Evolutionary conservation across 768 basidiomycete species (phyloP).

Genomic region (Termitomyces sp.): DNA sequence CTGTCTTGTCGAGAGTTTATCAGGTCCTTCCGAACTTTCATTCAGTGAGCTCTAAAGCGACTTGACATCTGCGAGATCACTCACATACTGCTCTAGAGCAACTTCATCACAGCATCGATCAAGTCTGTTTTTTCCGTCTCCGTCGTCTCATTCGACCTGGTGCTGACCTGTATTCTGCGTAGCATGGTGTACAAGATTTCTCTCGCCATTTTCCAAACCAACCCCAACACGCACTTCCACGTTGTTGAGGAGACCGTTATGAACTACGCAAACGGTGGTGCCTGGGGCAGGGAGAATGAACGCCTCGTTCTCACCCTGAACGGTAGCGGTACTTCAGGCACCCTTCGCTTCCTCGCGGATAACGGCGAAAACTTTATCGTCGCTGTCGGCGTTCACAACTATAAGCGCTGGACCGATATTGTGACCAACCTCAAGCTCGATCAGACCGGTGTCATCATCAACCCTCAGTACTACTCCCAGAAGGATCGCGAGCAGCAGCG

Average conservation of each 20-base stretch:
- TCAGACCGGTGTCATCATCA: constrained; percentile 25
- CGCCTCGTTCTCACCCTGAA: constrained; percentile 29
- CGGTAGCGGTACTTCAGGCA: constrained; percentile 39
- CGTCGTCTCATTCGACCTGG: not conserved
- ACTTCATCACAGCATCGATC: not conserved
- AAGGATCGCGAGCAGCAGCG: constrained; percentile 3
- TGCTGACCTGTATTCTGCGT: not conserved
- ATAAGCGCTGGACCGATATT: constrained; percentile 38
- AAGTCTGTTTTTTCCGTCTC: not conserved
- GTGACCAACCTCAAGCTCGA: constrained; percentile 27
- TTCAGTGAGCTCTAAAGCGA: not conserved
- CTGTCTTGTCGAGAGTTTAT: not conserved
- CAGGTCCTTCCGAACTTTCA: not conserved
- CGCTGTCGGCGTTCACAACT: constrained; percentile 38
- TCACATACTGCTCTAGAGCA: not conserved
- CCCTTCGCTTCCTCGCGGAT: constrained; percentile 14
- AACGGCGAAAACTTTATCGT: constrained; percentile 31
- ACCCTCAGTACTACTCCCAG: constrained; percentile 27
- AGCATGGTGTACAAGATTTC: not conserved
- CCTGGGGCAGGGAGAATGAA: constrained; percentile 26
- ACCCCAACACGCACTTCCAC: constrained; percentile 18
- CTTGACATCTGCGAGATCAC: not conserved
- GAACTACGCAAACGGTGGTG: constrained; percentile 33
- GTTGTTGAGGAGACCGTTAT: constrained; percentile 33
- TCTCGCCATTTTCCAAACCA: not conserved